phyloP scores from a whole-genome alignment of 2,329 filamentous ascomycete species.

The Magnaporthiopsis rhizophila region DNA sequence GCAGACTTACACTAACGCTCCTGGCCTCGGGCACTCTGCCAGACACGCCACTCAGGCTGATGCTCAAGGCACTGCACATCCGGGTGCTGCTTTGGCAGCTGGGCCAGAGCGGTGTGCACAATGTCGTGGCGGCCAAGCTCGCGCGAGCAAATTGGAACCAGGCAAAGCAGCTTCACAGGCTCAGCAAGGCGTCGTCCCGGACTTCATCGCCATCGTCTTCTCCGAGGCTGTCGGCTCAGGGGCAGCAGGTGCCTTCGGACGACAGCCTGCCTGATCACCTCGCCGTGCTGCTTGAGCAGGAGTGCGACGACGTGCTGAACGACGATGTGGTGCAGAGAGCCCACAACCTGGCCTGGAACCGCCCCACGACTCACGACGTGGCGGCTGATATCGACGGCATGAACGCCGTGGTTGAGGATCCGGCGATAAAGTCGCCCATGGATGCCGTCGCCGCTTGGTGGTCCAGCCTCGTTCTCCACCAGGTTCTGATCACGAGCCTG shows the following conservation, averaged over 20 bases:
- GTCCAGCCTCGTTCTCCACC: constrained; percentile 66
- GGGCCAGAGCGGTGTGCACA: constrained; percentile 57
- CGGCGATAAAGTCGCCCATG: constrained; percentile 74
- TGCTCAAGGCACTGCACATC: constrained; percentile 88
- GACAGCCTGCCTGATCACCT: constrained; percentile 72
- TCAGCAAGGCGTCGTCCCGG: constrained; percentile 7
- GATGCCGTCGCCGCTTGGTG: constrained; percentile 91
- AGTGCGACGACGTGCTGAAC: constrained; percentile 75
- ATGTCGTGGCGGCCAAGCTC: constrained; percentile 63
- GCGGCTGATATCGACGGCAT: constrained; percentile 60
- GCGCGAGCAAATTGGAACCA: constrained; percentile 75
- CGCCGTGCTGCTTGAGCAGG: constrained; percentile 64
- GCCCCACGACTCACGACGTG: constrained; percentile 61
- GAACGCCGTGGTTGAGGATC: constrained; percentile 78
- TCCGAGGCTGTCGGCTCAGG: constrained; percentile 24
- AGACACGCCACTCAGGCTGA: constrained; percentile 71
- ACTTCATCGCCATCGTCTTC: constrained; percentile 13
- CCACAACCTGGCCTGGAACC: constrained; percentile 85
- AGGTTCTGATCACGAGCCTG: constrained; percentile 57
- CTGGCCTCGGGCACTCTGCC: constrained; percentile 84
- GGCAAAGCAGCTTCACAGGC: constrained; percentile 56
- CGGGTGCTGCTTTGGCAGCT: constrained; percentile 80
- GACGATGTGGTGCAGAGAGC: constrained; percentile 73
- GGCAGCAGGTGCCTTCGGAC: constrained; percentile 37
- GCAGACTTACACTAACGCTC: constrained; percentile 74